Evolutionary conservation across 768 basidiomycete genomes (phyloP).

Genomic region (Auricularia heimuer): DNA sequence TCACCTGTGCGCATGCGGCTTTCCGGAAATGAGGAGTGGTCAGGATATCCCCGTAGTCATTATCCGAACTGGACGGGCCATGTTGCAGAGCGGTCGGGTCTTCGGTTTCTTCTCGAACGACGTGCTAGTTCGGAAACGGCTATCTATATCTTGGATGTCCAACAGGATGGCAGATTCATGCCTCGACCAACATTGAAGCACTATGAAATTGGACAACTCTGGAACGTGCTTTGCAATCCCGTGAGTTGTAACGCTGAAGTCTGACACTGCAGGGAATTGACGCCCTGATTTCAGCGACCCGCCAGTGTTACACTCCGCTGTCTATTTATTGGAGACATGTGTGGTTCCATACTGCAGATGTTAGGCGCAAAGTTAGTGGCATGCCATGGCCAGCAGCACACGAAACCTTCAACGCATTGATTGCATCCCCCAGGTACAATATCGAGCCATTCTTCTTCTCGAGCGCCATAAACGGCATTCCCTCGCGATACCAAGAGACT

Average conservation of each 20-base stretch:
- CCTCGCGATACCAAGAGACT: constrained; percentile 52
- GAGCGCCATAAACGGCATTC: constrained; percentile 57
- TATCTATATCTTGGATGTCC: neutral
- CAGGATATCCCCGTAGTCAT: constrained; percentile 36
- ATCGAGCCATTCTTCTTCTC: constrained; percentile 61
- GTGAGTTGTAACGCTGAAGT: constrained; percentile 20
- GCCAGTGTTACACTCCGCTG: constrained; percentile 32
- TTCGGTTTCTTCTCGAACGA: constrained; percentile 13
- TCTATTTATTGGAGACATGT: constrained; percentile 41
- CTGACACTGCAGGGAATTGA: neutral
- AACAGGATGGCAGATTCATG: neutral
- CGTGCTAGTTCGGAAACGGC: constrained; percentile 8
- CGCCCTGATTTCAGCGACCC: constrained; percentile 20
- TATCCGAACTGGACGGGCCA: constrained; percentile 47
- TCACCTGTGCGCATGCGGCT: neutral
- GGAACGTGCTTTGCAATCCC: constrained; percentile 21
- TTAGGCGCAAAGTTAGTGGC: constrained; percentile 41
- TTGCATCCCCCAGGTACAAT: constrained; percentile 28
- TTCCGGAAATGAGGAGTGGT: constrained; percentile 16
- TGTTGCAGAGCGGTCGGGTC: constrained; percentile 29
- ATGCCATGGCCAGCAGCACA: too few relatives aligned
- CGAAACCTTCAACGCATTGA: too few relatives aligned
- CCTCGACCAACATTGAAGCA: neutral
- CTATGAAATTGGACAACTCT: constrained; percentile 19
- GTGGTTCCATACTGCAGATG: constrained; percentile 43